Evolutionary conservation across 2,329 filamentous ascomycete species (phyloP), one percentile per base, ranked within the genome.

Genomic region (Epichloe elymi): DNA sequence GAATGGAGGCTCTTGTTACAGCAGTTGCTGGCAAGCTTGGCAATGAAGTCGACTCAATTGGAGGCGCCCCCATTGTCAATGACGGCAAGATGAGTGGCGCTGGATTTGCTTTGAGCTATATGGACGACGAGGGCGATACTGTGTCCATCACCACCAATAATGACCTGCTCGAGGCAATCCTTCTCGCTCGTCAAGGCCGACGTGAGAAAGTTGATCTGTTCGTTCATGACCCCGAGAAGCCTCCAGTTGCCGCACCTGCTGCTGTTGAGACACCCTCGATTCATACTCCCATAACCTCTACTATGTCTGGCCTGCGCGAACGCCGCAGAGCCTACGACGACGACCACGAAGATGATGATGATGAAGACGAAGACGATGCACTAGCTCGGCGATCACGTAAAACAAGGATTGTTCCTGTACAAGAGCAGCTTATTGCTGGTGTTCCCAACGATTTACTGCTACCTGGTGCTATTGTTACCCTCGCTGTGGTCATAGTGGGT

Each of bases 181-280:
- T 83, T 19, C 78, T 97, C 30, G 88, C 91, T 4, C 84, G 88
- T 54, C 82, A 86, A 53, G 77, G 79, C 44, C 81, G 75, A 58
- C 83, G 82, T 44, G 93, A 97, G 59, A 98, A 98, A 75, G 93
- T 98, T 19, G 93, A 98, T 61, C 77, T 98, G 15, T 97, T 95
- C 61, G 90, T 97, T 12, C 93, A 98, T 65, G 86, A 98, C 60
- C 90, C 91, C 1, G 82, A 89, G 56, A 85, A 93, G 69, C 82
- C 91, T n/a, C 86, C 90, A 0, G 76, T 89, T n/a, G 73, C 81
- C 10, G 72, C 78, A 1, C 77, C 80, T 0, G 67, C 82, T 11
- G 75, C 74, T 23, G 62, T 66, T 20, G 67, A 71, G 3, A 69
- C 74, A 23, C 61, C 69, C 1, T 59, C 63, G 2, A 57, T 70